phyloP scores from a whole-genome alignment of 2,329 filamentous ascomycete species.

The Xylariaceae sp. region DNA sequence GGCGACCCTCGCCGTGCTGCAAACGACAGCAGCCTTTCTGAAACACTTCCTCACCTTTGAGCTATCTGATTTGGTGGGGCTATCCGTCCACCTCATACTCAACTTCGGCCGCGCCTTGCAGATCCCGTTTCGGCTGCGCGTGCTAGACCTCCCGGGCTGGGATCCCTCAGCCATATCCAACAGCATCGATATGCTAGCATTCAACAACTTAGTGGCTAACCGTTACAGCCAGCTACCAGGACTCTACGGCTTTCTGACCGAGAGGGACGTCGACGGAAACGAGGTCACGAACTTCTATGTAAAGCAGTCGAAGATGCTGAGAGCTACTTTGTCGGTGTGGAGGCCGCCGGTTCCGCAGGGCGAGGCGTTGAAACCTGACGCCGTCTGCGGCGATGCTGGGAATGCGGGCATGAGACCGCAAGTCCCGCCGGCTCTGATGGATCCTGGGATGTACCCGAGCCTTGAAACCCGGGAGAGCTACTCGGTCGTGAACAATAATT shows the following conservation, averaged over 20 bases:
- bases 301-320: slow-evolving; percentile 23
- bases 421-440: slow-evolving; percentile 2
- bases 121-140: slow-evolving; percentile 29
- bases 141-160: slow-evolving; percentile 30
- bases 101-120: slow-evolving; percentile 29
- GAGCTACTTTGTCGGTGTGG: slow-evolving; percentile 25
- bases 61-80: slow-evolving; percentile 18
- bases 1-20: slow-evolving; percentile 25
- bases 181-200: slow-evolving; percentile 24
- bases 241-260: slow-evolving; percentile 20
- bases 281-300: slow-evolving; percentile 23
- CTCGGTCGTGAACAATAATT: slow-evolving; percentile 1
- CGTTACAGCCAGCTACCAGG: slow-evolving; percentile 21
- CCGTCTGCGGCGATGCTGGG: not conserved
- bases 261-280: slow-evolving; percentile 17
- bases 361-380: slow-evolving; percentile 1
- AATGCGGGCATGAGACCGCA: not conserved
- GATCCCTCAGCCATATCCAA: slow-evolving; percentile 22
- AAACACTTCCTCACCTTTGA: slow-evolving; percentile 27
- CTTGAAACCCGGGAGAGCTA: not conserved
- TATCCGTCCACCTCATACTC: slow-evolving; percentile 27
- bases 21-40: slow-evolving; percentile 23
- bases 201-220: slow-evolving; percentile 20
- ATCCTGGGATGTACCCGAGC: not conserved
- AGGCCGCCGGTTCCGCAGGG: slow-evolving; percentile 23